Evolutionary conservation across 2,329 filamentous ascomycete genomes (phyloP).

Genomic region (Colletotrichum sp.): DNA sequence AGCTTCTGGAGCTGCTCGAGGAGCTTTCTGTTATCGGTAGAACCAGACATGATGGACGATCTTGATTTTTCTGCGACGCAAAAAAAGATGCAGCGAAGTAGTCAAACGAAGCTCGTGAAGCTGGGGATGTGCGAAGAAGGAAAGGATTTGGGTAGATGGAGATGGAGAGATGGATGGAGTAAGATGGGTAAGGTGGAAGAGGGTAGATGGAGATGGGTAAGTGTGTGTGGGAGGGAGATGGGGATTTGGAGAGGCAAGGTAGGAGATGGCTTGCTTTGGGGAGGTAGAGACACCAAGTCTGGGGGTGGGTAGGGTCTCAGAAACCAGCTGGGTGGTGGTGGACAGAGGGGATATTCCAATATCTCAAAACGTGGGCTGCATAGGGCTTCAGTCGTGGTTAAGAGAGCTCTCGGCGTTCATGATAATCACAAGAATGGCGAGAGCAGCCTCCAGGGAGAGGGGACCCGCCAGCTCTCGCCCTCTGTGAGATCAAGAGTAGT

Average conservation of each 20-base stretch:
- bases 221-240: background rate
- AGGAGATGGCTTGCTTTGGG: background rate
- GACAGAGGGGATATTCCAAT: background rate
- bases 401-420: background rate
- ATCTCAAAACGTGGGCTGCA: background rate
- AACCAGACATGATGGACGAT: background rate
- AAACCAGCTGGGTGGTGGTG: background rate
- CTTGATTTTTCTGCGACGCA: background rate
- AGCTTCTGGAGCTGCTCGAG: constrained; percentile 11
- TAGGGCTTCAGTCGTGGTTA: background rate
- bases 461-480: background rate
- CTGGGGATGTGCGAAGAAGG: background rate
- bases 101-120: background rate
- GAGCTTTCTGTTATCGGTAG: constrained; percentile 4
- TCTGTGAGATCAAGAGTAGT: background rate
- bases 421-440: background rate
- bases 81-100: background rate
- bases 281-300: background rate
- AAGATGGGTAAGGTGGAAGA: background rate
- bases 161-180: background rate
- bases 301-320: background rate
- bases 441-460: background rate
- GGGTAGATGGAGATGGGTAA: background rate
- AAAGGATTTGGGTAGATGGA: background rate
- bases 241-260: background rate